Conservation (phyloP, 2,329 filamentous ascomycete genomes). For the Diplodia intermedia region DNA sequence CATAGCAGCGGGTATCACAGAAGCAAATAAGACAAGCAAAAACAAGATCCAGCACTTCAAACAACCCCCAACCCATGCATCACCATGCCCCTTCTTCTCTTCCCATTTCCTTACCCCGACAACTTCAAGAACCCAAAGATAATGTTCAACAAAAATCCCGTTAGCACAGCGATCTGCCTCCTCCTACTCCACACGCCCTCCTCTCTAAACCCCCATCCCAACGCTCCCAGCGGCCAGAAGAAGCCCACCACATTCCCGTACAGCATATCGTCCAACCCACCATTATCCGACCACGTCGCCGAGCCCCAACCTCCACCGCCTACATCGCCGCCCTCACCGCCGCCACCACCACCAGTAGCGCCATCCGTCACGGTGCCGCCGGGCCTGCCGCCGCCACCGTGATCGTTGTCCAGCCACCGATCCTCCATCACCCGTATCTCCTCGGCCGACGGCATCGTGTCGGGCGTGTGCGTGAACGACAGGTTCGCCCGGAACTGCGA, state of each 20-base stretch:
- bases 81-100: not conserved
- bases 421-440: slow-evolving; percentile 83
- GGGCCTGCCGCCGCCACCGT: slow-evolving; percentile 37
- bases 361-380: slow-evolving; percentile 38
- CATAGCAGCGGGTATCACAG: slow-evolving; percentile 28
- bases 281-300: slow-evolving; percentile 62
- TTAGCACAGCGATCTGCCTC: slow-evolving; percentile 84
- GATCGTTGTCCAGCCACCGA: slow-evolving; percentile 76
- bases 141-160: slow-evolving; percentile 81
- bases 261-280: slow-evolving; percentile 81
- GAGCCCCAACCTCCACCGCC: slow-evolving; percentile 56
- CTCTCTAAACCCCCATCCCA: slow-evolving; percentile 84
- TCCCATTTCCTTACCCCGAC: slow-evolving; percentile 10
- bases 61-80: not conserved
- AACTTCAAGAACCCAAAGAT: slow-evolving; percentile 72
- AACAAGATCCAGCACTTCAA: not conserved
- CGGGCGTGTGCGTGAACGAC: slow-evolving; percentile 80
- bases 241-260: slow-evolving; percentile 91
- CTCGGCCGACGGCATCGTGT: slow-evolving; percentile 83
- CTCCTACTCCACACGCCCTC: slow-evolving; percentile 86
- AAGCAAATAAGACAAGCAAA: not conserved
- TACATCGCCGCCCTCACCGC: slow-evolving; percentile 45
- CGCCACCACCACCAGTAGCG: slow-evolving; percentile 43
- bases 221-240: slow-evolving; percentile 88
- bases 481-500: slow-evolving; percentile 90